phyloP scores from a whole-genome alignment of 805 yeast genomes.

The Alloascoidea hylecoeti region DNA sequence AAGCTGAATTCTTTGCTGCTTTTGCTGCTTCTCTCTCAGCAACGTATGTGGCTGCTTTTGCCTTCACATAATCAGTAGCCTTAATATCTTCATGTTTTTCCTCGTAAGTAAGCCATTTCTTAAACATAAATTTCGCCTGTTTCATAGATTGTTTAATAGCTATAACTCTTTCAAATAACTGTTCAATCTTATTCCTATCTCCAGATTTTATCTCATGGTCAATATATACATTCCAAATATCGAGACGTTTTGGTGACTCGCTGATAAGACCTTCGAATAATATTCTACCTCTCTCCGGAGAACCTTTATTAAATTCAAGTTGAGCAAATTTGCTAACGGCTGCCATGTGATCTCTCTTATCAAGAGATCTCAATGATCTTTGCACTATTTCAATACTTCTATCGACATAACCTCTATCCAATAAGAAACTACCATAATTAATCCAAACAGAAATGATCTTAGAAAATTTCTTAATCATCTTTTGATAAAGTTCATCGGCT shows the following conservation, averaged over 20 bases:
- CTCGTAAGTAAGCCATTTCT: constrained; percentile 80
- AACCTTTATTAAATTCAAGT: constrained; percentile 77
- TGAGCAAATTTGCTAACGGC: constrained; percentile 82
- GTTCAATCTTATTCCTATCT: constrained; percentile 56
- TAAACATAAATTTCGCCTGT: constrained; percentile 90
- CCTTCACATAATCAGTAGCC: constrained; percentile 73
- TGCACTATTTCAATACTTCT: constrained; percentile 33
- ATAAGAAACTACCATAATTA: constrained; percentile 60
- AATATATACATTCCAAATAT: constrained; percentile 88
- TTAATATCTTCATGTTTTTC: constrained; percentile 53
- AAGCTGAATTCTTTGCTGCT: too few relatives aligned
- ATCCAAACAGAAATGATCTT: constrained; percentile 63
- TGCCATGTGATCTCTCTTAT: constrained; percentile 63
- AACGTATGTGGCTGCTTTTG: constrained; percentile 77
- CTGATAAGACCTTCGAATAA: constrained; percentile 84
- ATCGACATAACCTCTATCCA: constrained; percentile 34
- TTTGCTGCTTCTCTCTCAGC: constrained; percentile 5
- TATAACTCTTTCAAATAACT: constrained; percentile 70
- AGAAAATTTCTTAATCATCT: constrained; percentile 71
- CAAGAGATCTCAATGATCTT: constrained; percentile 54
- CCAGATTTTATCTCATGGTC: constrained; percentile 77
- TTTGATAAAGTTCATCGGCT: constrained; percentile 56
- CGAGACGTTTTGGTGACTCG: constrained; percentile 85
- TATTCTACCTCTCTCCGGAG: constrained; percentile 88
- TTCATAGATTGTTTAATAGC: constrained; percentile 58